These are phyloP conservation scores for Pleurotus ostreatus DNA, from an alignment of 768 basidiomycete species.

Conservation along the genomic window DNA sequence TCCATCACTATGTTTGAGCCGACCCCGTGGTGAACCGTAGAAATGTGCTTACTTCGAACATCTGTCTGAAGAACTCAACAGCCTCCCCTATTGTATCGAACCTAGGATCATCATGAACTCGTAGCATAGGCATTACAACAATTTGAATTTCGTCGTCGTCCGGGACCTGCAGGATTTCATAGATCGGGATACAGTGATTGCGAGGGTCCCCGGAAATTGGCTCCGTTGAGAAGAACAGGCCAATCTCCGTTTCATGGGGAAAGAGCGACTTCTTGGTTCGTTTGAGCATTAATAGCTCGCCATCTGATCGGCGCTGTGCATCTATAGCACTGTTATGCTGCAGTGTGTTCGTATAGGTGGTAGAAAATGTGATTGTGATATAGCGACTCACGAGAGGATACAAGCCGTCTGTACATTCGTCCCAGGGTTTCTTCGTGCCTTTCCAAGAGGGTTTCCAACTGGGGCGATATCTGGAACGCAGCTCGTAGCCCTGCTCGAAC, in stretches of 20 bases:
- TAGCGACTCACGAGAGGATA: constrained; percentile 4
- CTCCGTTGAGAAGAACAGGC: constrained; percentile 16
- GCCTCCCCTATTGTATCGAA: constrained; percentile 29
- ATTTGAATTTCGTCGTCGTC: constrained; percentile 14
- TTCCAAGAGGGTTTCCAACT: constrained; percentile 27
- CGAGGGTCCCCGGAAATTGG: constrained; percentile 13
- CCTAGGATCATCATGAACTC: constrained; percentile 12
- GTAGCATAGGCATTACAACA: constrained; percentile 29
- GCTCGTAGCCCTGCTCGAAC: constrained; percentile 18
- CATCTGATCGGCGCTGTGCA: constrained; percentile 23
- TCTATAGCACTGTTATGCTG: constrained; percentile 17
- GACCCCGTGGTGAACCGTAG: neutral
- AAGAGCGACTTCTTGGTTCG: neutral
- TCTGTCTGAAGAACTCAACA: constrained; percentile 23
- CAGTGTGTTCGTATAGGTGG: neutral
- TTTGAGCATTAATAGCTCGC: constrained; percentile 21
- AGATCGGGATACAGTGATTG: constrained; percentile 34
- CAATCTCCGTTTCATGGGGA: constrained; percentile 25
- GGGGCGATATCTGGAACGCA: constrained; percentile 25
- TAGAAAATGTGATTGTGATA: neutral
- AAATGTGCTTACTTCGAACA: constrained; percentile 19
- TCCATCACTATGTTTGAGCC: neutral
- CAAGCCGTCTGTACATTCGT: constrained; percentile 8
- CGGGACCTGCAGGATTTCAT: constrained; percentile 17
- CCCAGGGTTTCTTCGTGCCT: constrained; percentile 10